phyloP scores from a whole-genome alignment of 1,284 basidiomycete genomes.

The Mycena citricolor region DNA sequence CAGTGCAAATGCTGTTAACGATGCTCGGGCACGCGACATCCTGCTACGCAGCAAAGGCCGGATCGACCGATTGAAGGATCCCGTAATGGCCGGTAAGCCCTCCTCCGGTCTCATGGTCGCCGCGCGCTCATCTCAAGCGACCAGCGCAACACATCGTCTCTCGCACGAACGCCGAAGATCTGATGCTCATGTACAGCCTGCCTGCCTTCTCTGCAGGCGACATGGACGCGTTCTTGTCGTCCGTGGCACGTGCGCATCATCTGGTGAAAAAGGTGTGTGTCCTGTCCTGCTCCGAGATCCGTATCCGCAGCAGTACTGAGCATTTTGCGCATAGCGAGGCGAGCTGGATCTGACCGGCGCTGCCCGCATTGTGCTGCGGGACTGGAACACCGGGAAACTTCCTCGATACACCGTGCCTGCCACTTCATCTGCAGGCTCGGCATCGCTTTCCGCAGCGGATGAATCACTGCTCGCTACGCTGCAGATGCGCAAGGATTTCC shows the following conservation, averaged over 20 bases:
- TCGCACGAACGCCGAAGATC: conserved; percentile 74
- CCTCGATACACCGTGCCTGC: conserved; percentile 75
- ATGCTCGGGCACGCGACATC: conserved; percentile 63
- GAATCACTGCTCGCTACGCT: conserved; percentile 47
- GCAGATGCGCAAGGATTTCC: conserved; percentile 60
- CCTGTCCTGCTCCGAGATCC: conserved; percentile 10
- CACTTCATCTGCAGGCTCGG: conserved; percentile 29
- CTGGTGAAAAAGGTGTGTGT: conserved; percentile 76
- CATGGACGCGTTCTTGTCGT: conserved; percentile 75
- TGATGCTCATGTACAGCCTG: conserved; percentile 89
- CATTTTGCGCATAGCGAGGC: conserved; percentile 67
- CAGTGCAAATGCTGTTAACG: conserved; percentile 45
- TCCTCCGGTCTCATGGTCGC: too few relatives aligned
- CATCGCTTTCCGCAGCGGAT: conserved; percentile 43
- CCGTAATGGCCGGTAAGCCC: conserved; percentile 68
- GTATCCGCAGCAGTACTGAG: conserved; percentile 5
- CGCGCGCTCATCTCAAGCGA: too few relatives aligned
- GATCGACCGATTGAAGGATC: conserved; percentile 88
- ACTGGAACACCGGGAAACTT: conserved; percentile 86
- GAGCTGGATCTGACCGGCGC: conserved; percentile 78
- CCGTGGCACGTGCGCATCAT: conserved; percentile 78
- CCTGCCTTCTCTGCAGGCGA: conserved; percentile 80
- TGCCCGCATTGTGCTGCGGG: conserved; percentile 81
- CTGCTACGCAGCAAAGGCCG: conserved; percentile 80
- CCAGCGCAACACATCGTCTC: conserved; percentile 75